Evolutionary conservation across 352 stramenopile genomes (phyloP).

Genomic region (Globisporangium nodosum): DNA sequence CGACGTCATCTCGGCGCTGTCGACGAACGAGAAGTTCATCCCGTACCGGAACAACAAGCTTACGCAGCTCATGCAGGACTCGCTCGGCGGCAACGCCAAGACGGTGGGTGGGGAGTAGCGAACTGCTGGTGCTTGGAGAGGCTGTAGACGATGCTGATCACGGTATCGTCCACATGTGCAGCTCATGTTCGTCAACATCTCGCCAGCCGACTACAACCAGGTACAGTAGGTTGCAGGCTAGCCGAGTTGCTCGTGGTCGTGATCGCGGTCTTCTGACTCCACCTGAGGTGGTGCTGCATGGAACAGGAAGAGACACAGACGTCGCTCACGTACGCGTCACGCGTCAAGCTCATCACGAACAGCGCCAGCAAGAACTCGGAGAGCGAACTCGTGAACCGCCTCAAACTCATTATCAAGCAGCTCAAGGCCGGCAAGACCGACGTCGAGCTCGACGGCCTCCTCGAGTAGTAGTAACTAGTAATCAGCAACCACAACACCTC

Average conservation of each 20-base stretch:
- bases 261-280: constrained; percentile 5
- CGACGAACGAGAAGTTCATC: constrained; percentile 90
- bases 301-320: constrained; percentile 77
- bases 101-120: constrained; percentile 37
- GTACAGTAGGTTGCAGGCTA: constrained; percentile 14
- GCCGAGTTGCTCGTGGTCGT: background rate
- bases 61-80: constrained; percentile 92
- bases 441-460: constrained; percentile 59
- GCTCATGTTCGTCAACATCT: constrained; percentile 91
- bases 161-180: constrained; percentile 8
- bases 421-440: constrained; percentile 59
- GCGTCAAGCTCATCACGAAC: constrained; percentile 88
- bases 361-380: constrained; percentile 84
- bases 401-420: constrained; percentile 83
- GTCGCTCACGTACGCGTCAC: constrained; percentile 74
- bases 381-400: constrained; percentile 73
- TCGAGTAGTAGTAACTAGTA: constrained; percentile 24
- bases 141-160: background rate
- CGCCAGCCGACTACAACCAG: constrained; percentile 86
- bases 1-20: constrained; percentile 91
- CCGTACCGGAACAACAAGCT: constrained; percentile 93
- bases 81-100: constrained; percentile 91
- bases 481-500: too few relatives aligned
- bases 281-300: background rate
- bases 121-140: background rate